Percentiles rank a stretch among this genome's conserved stretches.
Evolutionary conservation across 169 alveolate species (phyloP).

Genomic region (Plasmodium adleri): DNA sequence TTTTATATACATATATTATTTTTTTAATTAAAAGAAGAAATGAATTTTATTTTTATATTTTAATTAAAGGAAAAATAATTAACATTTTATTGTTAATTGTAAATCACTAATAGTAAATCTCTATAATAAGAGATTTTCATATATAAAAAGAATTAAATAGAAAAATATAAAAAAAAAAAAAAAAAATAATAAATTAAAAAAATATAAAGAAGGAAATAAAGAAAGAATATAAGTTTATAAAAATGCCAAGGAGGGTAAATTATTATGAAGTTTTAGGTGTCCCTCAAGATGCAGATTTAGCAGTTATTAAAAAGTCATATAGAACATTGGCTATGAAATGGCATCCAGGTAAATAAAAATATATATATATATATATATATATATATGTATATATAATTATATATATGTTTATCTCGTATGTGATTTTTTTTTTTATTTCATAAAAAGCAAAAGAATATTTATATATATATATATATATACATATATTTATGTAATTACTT

Average conservation of each 20-base stretch:
- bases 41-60: constrained; percentile 7
- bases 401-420: not conserved
- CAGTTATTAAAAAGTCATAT: constrained; percentile 79
- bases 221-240: not conserved
- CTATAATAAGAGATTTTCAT: not conserved
- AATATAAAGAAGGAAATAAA: not conserved
- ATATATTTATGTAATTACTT: no score
- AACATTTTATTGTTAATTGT: constrained; percentile 33
- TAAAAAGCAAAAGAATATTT: no score
- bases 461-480: no score
- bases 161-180: not conserved
- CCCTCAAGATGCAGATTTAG: constrained; percentile 78
- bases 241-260: constrained; percentile 63
- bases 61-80: constrained; percentile 24
- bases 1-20: not conserved
- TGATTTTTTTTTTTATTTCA: no score
- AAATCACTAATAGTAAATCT: no score
- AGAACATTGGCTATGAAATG: constrained; percentile 82
- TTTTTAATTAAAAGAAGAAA: constrained; percentile 15
- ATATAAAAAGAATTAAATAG: constrained; percentile 3
- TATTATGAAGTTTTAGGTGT: constrained; percentile 83
- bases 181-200: not conserved
- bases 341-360: constrained; percentile 82
- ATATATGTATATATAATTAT: not conserved
- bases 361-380: constrained; percentile 28